These are phyloP conservation scores for Candida sp. DNA, from an alignment of 1,139 yeast genomes.

Conservation along the genomic window DNA sequence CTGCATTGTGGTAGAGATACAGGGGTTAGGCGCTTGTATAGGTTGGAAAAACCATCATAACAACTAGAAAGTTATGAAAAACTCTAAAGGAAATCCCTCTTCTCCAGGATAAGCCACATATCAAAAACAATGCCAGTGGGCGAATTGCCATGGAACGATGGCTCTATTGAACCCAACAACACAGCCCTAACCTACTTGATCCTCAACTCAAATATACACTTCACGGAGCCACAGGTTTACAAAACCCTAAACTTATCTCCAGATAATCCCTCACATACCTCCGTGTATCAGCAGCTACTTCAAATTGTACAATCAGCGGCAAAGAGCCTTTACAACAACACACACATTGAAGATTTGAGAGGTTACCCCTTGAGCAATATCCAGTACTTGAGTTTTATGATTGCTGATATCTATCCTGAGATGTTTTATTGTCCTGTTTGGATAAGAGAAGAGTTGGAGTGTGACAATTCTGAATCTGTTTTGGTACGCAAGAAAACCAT, in stretches of 20 bases:
- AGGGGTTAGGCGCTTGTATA: background rate
- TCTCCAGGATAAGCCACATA: background rate
- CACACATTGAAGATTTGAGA: slow-evolving; percentile 11
- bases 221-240: slow-evolving; percentile 18
- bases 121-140: slow-evolving; percentile 1
- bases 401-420: slow-evolving; percentile 22
- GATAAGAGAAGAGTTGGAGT: background rate
- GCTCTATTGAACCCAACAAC: background rate
- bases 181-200: slow-evolving; percentile 21
- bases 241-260: slow-evolving; percentile 16
- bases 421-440: slow-evolving; percentile 22
- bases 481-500: background rate
- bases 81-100: background rate
- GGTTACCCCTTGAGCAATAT: slow-evolving; percentile 26
- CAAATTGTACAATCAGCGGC: slow-evolving; percentile 15
- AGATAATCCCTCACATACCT: slow-evolving; percentile 11
- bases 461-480: background rate
- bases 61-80: background rate
- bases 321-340: slow-evolving; percentile 10
- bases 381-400: slow-evolving; percentile 20
- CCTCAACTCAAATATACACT: slow-evolving; percentile 15
- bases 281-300: slow-evolving; percentile 15
- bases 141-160: background rate
- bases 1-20: background rate
- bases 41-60: background rate